Conservation (phyloP, 208 protist genomes). For the Phytomonas francai region DNA sequence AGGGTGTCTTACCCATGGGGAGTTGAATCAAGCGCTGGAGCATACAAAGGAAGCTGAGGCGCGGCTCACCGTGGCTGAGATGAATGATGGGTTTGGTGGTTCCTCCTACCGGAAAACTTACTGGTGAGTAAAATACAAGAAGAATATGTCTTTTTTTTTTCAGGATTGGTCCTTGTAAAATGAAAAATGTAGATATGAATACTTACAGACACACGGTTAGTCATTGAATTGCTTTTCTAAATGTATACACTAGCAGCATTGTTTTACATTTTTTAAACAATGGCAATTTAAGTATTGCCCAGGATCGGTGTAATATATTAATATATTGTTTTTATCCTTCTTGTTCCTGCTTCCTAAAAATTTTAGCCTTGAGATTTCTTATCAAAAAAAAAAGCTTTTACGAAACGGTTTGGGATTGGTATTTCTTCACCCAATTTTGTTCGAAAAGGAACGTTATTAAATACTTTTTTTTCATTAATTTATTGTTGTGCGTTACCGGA, state of each 20-base stretch:
- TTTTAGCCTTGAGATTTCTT: conserved; percentile 3
- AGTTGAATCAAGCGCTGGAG: conserved; percentile 25
- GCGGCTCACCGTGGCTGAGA: conserved; percentile 40
- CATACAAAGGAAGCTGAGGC: conserved; percentile 50
- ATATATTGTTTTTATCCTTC: conserved; percentile 4
- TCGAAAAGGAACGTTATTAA: too few species aligned
- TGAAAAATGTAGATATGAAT: not conserved
- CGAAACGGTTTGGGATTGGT: too few species aligned
- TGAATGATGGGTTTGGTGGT: conserved; percentile 60
- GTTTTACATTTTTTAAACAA: not conserved
- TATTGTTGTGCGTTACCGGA: too few species aligned
- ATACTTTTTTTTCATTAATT: too few species aligned
- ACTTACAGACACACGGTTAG: not conserved
- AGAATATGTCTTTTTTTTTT: not conserved
- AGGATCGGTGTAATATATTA: not conserved
- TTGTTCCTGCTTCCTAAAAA: too few species aligned
- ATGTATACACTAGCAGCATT: not conserved
- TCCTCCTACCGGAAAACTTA: conserved; percentile 48
- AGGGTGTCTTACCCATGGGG: conserved; percentile 28
- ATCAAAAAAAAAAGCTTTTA: conserved; percentile 1
- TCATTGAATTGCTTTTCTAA: not conserved
- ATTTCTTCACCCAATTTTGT: too few species aligned
- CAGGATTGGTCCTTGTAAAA: not conserved
- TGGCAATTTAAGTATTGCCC: not conserved
- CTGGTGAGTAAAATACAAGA: conserved; percentile 25